phyloP scores from a whole-genome alignment of 108 stramenopile species.

The Licmophora abbreviata region DNA sequence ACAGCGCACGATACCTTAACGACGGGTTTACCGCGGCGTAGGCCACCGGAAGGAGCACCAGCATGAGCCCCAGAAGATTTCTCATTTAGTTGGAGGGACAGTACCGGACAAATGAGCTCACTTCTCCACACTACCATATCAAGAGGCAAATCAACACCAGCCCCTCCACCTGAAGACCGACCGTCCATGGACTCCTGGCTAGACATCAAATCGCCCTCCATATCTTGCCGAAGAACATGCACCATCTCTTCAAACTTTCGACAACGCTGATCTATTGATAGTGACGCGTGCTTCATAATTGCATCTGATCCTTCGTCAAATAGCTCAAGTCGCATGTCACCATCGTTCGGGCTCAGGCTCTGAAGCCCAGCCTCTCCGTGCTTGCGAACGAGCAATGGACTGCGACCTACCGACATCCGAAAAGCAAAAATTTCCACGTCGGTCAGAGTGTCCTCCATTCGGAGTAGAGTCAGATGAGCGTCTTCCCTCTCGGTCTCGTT shows the following conservation, averaged over 20 bases:
- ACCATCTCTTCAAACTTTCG: slow-evolving; percentile 39
- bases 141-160: too few relatives aligned
- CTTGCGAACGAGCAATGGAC: background rate
- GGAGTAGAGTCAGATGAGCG: slow-evolving; percentile 20
- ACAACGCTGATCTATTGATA: slow-evolving; percentile 26
- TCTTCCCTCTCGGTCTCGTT: slow-evolving; percentile 4
- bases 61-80: background rate
- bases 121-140: slow-evolving; percentile 22
- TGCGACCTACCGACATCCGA: slow-evolving; percentile 16
- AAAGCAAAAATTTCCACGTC: slow-evolving; percentile 51
- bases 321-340: background rate
- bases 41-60: background rate
- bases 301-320: background rate
- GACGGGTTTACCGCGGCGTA: slow-evolving; percentile 16
- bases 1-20: slow-evolving; percentile 30
- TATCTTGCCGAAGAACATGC: slow-evolving; percentile 18
- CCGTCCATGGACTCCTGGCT: too few relatives aligned
- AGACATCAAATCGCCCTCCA: slow-evolving; percentile 6
- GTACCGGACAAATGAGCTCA: slow-evolving; percentile 22
- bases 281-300: background rate
- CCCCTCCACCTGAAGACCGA: too few relatives aligned
- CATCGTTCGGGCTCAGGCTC: background rate
- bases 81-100: slow-evolving; percentile 46
- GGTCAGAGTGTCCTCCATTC: slow-evolving; percentile 45
- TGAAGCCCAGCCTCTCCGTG: background rate